These are phyloP conservation scores for Sechiopsis laciniata DNA, from an alignment of 306 rosid species.

Conservation along the genomic window DNA sequence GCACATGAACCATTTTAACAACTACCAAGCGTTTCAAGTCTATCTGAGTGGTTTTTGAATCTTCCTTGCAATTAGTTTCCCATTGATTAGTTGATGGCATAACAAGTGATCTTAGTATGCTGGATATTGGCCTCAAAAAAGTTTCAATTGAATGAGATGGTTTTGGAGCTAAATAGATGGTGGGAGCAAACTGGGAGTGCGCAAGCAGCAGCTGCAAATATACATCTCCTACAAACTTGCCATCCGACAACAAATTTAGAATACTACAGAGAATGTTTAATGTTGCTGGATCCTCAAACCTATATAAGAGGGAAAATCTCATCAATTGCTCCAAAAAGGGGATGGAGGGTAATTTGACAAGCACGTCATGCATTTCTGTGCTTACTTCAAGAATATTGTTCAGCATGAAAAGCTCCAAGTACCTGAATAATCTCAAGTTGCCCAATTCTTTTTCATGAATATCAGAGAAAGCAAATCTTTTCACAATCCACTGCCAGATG, in stretches of 20 bases:
- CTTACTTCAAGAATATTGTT: conserved; percentile 48
- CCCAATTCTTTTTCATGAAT: conserved; percentile 33
- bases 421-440: conserved; percentile 41
- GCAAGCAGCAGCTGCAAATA: conserved; percentile 69
- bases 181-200: conserved; percentile 79
- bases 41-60: conserved; percentile 26
- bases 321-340: conserved; percentile 63
- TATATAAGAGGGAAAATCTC: conserved; percentile 58
- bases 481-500: conserved; percentile 59
- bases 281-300: conserved; percentile 65
- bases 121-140: conserved; percentile 57
- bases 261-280: conserved; percentile 50
- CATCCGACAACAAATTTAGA: conserved; percentile 43
- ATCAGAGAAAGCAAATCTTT: conserved; percentile 44
- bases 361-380: conserved; percentile 41
- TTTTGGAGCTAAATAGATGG: conserved; percentile 41
- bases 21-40: conserved; percentile 50
- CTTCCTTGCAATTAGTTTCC: conserved; percentile 25
- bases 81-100: conserved; percentile 36
- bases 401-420: conserved; percentile 56
- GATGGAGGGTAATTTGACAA: conserved; percentile 45
- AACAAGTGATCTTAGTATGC: conserved; percentile 60
- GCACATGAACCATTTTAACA: conserved; percentile 53
- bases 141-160: conserved; percentile 44
- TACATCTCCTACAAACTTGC: conserved; percentile 45